Conservation (phyloP, 306 rosid species). For the Ceratonia siliqua region DNA sequence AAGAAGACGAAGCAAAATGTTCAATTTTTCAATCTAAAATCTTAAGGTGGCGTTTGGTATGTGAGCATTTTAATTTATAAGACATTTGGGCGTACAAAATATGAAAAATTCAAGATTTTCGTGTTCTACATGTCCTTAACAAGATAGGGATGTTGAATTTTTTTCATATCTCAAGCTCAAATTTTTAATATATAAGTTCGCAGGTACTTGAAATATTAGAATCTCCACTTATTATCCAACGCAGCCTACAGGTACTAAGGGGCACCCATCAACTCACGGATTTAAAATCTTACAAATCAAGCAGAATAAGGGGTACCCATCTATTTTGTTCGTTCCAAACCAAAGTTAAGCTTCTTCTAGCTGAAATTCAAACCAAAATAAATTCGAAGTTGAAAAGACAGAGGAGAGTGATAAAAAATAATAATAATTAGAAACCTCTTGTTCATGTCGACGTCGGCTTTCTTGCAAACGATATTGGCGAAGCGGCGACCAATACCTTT, state of each 20-base stretch:
- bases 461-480: conserved; percentile 39
- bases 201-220: too few species aligned
- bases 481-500: conserved; percentile 26
- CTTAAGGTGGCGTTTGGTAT: too few species aligned
- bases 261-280: background rate
- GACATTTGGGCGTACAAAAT: too few species aligned
- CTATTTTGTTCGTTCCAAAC: too few species aligned
- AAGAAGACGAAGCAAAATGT: background rate
- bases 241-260: too few species aligned
- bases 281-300: background rate
- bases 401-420: background rate
- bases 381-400: background rate
- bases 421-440: background rate
- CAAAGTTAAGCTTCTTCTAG: background rate
- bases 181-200: too few species aligned
- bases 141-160: too few species aligned
- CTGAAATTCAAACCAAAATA: background rate
- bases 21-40: background rate
- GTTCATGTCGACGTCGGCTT: conserved; percentile 29
- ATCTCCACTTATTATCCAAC: too few species aligned
- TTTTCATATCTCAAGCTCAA: too few species aligned
- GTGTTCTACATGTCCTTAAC: too few species aligned
- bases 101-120: too few species aligned
- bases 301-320: background rate
- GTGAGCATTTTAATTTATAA: too few species aligned